A percentile compares a stretch with the other conserved stretches of the same genome.
phyloP scores from a whole-genome alignment of 164 flowering plant species.

The Sextonia rubra region DNA sequence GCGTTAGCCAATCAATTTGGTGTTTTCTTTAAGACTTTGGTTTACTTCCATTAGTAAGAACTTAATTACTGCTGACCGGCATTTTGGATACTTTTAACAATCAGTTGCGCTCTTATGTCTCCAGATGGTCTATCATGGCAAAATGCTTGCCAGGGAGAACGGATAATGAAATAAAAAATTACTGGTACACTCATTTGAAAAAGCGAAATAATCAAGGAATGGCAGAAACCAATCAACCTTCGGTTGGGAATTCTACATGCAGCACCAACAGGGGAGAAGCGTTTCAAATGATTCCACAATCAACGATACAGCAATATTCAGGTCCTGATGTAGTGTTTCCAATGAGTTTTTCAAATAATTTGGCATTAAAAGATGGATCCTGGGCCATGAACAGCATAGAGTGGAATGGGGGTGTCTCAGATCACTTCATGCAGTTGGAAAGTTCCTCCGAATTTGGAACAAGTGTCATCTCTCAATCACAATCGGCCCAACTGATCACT shows the following conservation, averaged over 20 bases:
- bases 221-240: neutral
- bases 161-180: constrained; percentile 58
- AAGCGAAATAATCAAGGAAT: constrained; percentile 16
- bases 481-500: neutral
- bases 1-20: neutral
- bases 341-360: neutral
- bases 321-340: neutral
- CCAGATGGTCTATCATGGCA: constrained; percentile 51
- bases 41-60: neutral
- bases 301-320: neutral
- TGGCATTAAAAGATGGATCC: neutral
- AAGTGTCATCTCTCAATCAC: neutral
- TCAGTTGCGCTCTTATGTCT: neutral
- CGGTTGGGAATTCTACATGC: neutral
- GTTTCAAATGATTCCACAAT: neutral
- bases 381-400: neutral
- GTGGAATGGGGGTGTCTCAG: too few species aligned
- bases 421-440: neutral
- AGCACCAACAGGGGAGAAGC: neutral
- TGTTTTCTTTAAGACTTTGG: neutral
- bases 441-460: neutral
- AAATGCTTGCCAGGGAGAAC: constrained; percentile 53
- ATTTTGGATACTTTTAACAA: neutral
- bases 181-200: constrained; percentile 55
- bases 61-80: neutral